Evolutionary conservation across 2,329 filamentous ascomycete genomes (phyloP), one percentile per base, ranked within the genome.

Genomic region (Hypoxylon sp.): DNA sequence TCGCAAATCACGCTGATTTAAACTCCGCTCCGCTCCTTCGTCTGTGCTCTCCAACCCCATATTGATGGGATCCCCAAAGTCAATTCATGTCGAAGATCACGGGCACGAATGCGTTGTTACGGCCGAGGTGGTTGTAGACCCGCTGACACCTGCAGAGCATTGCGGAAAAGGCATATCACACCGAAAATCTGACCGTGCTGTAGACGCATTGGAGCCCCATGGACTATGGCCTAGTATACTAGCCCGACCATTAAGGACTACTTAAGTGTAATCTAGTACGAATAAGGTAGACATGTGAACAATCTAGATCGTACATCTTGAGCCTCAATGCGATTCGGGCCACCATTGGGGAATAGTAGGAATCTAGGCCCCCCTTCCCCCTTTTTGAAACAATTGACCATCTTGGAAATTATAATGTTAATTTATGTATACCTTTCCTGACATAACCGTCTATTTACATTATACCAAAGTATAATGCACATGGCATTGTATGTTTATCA

Each of bases 111-210:
- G 63, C 17, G 35, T 58, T 57, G 19, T 66, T 44, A 19, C 58
- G 59, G 35, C 52, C 50, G 69, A 66, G 70, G 33, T 58, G 55
- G 44, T 73, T 73, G 46, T 72, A 61, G 29, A 68, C 68, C 17
- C 3, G 70, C 67, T 57, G 71, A 72, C 2, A 71, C 71, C 59
- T 73, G 69, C 48, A 74, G 22, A 60, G 67, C 73, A 47, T 70
- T 70, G 11, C 63, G 50, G 50, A 70, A 66, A n/a, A 63, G 67
- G 61, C 71, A 73, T 19, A 55, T 64, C 46, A 51, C 57, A 60
- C 57, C 57, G 57, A 60, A 52, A 50, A 50, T 60, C 24, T 52
- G 47, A 47, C 58, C 58, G 58, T 13, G 47, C 52, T 44, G 46
- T 26, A 60, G 24, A 35, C 35, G 47, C 35, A 44, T 47, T 44